Percentiles rank a stretch among this genome's conserved stretches.
Evolutionary conservation across 495 filamentous ascomycete genomes (phyloP).

Genomic region (Penicillium soppii): DNA sequence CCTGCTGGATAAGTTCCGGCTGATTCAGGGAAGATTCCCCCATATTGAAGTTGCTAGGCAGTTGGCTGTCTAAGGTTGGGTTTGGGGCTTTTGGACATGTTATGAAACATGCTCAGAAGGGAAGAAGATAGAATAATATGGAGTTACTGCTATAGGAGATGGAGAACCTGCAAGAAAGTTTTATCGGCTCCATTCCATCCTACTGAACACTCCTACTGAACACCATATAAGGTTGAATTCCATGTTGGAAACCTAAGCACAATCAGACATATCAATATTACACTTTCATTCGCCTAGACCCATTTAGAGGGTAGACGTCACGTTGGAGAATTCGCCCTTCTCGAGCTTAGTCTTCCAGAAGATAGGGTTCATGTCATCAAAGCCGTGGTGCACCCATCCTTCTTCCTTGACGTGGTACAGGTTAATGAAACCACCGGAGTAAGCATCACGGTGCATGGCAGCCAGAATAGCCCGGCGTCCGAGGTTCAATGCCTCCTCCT

Average conservation of each 20-base stretch:
- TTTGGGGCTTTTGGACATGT: no score
- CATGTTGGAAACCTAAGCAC: constrained; percentile 17
- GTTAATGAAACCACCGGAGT: constrained; percentile 98
- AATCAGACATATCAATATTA: constrained; percentile 15
- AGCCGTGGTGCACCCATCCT: constrained; percentile 98
- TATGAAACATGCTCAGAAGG: neutral
- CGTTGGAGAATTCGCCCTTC: constrained; percentile 97
- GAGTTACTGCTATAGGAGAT: neutral
- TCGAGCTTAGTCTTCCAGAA: constrained; percentile 99
- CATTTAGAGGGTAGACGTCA: constrained; percentile 69
- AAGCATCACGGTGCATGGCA: constrained; percentile 97
- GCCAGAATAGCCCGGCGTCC: constrained; percentile 89
- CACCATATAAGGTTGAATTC: neutral
- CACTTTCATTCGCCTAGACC: constrained; percentile 14
- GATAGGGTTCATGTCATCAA: constrained; percentile 90
- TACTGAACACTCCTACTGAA: neutral
- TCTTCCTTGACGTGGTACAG: constrained; percentile 97
- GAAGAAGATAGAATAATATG: neutral
- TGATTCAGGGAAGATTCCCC: constrained; percentile 23
- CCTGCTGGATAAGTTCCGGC: constrained; percentile 27
- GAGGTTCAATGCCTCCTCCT: constrained; percentile 85
- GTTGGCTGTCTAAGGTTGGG: neutral
- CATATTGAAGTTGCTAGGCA: constrained; percentile 13
- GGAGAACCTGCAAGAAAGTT: no score
- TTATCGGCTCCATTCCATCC: no score